Conservation (phyloP, 129 eudicot species). For the Glebionis coronaria region DNA sequence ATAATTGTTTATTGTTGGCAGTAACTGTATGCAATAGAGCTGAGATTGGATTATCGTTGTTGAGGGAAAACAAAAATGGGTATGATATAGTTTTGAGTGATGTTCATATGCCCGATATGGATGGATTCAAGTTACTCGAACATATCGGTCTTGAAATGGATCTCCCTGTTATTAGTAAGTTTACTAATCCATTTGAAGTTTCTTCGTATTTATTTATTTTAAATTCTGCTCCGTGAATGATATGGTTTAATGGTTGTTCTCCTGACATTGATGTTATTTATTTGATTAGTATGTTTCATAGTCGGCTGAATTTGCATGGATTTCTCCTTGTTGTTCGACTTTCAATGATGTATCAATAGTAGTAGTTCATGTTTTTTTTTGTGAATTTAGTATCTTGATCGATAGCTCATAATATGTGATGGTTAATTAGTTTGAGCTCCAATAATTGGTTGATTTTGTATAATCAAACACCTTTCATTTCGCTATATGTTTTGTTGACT, state of each 20-base stretch:
- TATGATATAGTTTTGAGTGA: conserved; percentile 87
- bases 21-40: conserved; percentile 83
- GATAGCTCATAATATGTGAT: too few species aligned
- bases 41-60: conserved; percentile 52
- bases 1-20: conserved; percentile 29
- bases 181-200: background rate
- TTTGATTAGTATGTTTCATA: background rate
- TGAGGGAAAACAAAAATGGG: conserved; percentile 66
- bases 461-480: background rate
- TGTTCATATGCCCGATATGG: conserved; percentile 99
- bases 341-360: too few species aligned
- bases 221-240: too few species aligned
- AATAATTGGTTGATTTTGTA: background rate
- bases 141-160: conserved; percentile 95
- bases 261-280: background rate
- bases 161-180: conserved; percentile 92
- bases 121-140: conserved; percentile 95
- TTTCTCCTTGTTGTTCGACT: too few species aligned
- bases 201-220: background rate
- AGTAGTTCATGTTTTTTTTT: background rate
- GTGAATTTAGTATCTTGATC: conserved; percentile 1
- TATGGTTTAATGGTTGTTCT: too few species aligned
- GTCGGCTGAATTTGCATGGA: background rate
- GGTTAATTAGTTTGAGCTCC: background rate
- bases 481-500: too few species aligned